phyloP scores from a whole-genome alignment of 805 yeast genomes.

The Lachancea meyersii region DNA sequence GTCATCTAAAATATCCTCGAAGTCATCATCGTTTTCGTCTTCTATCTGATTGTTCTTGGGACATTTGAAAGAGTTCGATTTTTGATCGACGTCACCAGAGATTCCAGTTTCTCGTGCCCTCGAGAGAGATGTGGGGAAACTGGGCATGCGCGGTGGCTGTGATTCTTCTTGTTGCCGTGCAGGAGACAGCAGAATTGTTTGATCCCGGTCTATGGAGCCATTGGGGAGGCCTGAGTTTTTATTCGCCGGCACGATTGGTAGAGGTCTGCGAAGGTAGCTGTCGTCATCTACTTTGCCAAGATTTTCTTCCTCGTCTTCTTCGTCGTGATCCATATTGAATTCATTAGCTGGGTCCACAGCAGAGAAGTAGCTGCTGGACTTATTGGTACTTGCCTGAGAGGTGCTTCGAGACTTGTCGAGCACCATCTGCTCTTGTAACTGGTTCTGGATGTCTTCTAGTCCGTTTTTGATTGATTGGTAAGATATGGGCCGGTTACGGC shows the following conservation, averaged over 20 bases:
- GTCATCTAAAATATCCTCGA: constrained; percentile 18
- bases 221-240: constrained; percentile 3
- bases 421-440: constrained; percentile 16
- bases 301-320: constrained; percentile 4
- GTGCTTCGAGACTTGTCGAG: neutral
- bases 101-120: neutral
- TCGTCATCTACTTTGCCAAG: constrained; percentile 13
- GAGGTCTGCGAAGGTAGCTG: constrained; percentile 20
- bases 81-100: neutral
- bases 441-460: constrained; percentile 18
- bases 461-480: constrained; percentile 22
- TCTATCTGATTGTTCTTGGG: no score
- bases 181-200: constrained; percentile 1
- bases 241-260: constrained; percentile 18
- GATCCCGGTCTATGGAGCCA: constrained; percentile 2
- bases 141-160: constrained; percentile 8
- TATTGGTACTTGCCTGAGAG: constrained; percentile 9
- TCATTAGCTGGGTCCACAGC: constrained; percentile 16
- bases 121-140: constrained; percentile 2
- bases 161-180: neutral
- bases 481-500: constrained; percentile 29
- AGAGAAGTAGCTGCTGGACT: constrained; percentile 25
- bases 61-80: neutral
- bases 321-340: neutral
- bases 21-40: constrained; percentile 15